phyloP scores from a whole-genome alignment of 805 yeast genomes.

The Isabelozyma pseudorhagii region DNA sequence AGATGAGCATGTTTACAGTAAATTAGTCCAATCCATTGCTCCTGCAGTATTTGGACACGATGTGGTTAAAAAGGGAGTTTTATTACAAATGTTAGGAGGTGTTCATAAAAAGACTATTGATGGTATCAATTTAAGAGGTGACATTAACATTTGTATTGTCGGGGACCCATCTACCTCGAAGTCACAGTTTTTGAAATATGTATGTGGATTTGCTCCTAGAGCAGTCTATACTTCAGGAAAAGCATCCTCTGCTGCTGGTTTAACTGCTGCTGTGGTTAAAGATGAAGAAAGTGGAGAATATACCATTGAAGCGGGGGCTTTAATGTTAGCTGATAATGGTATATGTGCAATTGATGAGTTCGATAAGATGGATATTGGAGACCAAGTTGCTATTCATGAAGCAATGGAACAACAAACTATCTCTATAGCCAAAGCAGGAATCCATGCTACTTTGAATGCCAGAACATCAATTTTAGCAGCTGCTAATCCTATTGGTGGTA shows the following conservation, averaged over 20 bases:
- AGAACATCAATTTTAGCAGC: conserved; percentile 95
- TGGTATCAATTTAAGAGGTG: conserved; percentile 94
- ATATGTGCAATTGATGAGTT: conserved; percentile 98
- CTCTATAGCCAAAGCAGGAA: conserved; percentile 96
- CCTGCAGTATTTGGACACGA: conserved; percentile 98
- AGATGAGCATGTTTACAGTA: conserved; percentile 79
- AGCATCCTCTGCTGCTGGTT: conserved; percentile 98
- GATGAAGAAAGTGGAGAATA: conserved; percentile 97
- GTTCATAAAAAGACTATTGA: conserved; percentile 92
- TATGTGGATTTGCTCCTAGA: conserved; percentile 86
- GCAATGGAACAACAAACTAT: conserved; percentile 99
- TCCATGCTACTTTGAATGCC: conserved; percentile 92
- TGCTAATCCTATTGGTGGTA: conserved; percentile 98
- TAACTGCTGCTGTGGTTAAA: conserved; percentile 95
- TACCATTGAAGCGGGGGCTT: conserved; percentile 97
- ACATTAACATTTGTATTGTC: conserved; percentile 91
- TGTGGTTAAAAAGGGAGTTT: conserved; percentile 84
- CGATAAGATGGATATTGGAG: conserved; percentile 97
- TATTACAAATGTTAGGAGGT: conserved; percentile 88
- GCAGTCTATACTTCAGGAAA: conserved; percentile 97
- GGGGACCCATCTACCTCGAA: conserved; percentile 98
- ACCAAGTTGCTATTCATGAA: conserved; percentile 97
- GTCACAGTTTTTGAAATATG: conserved; percentile 93
- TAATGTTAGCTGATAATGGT: conserved; percentile 95
- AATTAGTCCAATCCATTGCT: conserved; percentile 83